Percentiles rank a stretch among this genome's conserved stretches.
These are phyloP conservation scores for Brassica rapa DNA, from an alignment of 345 rosid species.

Conservation along the genomic window DNA sequence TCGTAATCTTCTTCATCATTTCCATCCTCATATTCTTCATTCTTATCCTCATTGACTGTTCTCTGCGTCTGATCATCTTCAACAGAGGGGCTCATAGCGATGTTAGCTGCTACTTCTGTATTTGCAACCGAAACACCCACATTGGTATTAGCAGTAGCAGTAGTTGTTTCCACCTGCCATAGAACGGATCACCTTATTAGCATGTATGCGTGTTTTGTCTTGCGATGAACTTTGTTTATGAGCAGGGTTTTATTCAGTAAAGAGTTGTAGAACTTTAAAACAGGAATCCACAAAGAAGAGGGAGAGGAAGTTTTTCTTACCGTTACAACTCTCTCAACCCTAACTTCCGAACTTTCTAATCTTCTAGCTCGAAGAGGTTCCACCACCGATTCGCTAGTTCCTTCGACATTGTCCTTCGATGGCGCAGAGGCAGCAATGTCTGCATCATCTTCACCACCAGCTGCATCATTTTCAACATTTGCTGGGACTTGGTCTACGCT, in stretches of 20 bases:
- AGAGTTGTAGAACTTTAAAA: neutral
- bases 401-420: constrained; percentile 40
- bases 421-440: constrained; percentile 38
- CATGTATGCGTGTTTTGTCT: neutral
- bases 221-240: neutral
- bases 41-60: constrained; percentile 44
- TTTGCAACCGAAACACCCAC: constrained; percentile 41
- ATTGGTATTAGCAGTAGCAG: constrained; percentile 31
- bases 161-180: constrained; percentile 47
- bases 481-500: constrained; percentile 50
- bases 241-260: constrained; percentile 5
- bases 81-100: constrained; percentile 33
- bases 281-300: constrained; percentile 11
- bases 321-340: constrained; percentile 44
- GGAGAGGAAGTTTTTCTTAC: constrained; percentile 41
- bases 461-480: constrained; percentile 38
- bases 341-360: constrained; percentile 44
- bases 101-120: constrained; percentile 44
- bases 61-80: constrained; percentile 56
- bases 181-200: constrained; percentile 22
- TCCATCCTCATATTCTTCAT: constrained; percentile 42
- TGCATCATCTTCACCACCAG: constrained; percentile 34
- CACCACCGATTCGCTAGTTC: constrained; percentile 43
- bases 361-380: constrained; percentile 44
- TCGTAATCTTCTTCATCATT: constrained; percentile 20